Percentiles rank a stretch among this genome's conserved stretches.
Evolutionary conservation across 2,329 filamentous ascomycete species (phyloP).

Genomic region (Diaporthe sp.): DNA sequence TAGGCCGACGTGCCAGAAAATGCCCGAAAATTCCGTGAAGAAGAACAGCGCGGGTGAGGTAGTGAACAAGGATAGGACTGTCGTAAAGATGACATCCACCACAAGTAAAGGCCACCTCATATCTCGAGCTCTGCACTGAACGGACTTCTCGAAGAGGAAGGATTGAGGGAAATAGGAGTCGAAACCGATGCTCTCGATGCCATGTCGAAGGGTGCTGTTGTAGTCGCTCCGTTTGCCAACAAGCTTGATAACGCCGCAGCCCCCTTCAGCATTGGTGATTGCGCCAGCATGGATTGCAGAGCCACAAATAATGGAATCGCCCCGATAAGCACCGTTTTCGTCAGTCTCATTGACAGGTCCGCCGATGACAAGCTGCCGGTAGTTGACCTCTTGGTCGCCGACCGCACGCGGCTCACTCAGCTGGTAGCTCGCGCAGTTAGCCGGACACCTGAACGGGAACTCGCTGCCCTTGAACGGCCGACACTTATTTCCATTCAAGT

Average conservation of each 20-base stretch:
- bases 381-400: conserved; percentile 76
- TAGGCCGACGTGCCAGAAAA: conserved; percentile 92
- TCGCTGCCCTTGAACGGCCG: conserved; percentile 80
- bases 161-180: conserved; percentile 91
- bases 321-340: conserved; percentile 78
- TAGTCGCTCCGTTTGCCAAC: conserved; percentile 78
- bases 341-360: conserved; percentile 64
- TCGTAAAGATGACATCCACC: conserved; percentile 85
- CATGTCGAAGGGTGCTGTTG: conserved; percentile 75
- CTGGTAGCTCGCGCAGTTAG: conserved; percentile 75
- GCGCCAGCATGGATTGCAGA: conserved; percentile 83
- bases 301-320: conserved; percentile 84
- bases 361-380: conserved; percentile 77
- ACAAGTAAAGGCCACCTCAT: conserved; percentile 87
- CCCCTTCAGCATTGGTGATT: conserved; percentile 75
- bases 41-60: conserved; percentile 86
- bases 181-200: conserved; percentile 83
- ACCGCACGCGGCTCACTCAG: conserved; percentile 82
- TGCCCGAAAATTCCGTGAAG: conserved; percentile 82
- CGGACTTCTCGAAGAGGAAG: conserved; percentile 79
- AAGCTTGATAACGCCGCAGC: conserved; percentile 80
- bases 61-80: conserved; percentile 84
- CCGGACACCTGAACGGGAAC: conserved; percentile 82
- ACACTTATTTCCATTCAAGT: conserved; percentile 80
- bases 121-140: conserved; percentile 80